These are phyloP conservation scores for Amphibolis antarctica DNA, from an alignment of 106 monocot species.

Conservation along the genomic window DNA sequence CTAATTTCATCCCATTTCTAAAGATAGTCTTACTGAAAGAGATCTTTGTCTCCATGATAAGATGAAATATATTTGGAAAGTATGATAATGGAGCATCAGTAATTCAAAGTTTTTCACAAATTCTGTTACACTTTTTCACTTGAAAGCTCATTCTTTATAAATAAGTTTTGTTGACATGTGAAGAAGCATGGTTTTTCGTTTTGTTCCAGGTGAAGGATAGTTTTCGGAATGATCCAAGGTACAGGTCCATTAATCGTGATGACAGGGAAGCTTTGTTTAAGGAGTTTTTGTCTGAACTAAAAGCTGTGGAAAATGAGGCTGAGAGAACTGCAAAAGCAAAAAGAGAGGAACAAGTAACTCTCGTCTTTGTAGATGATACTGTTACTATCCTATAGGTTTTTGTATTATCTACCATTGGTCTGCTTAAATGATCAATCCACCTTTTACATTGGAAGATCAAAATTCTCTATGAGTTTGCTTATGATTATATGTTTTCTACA, in stretches of 20 bases:
- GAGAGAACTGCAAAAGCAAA: conserved; percentile 62
- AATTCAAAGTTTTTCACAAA: too few relatives aligned
- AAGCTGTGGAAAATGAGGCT: conserved; percentile 54
- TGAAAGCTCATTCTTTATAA: too few relatives aligned
- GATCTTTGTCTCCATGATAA: too few relatives aligned
- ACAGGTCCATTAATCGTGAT: conserved; percentile 67
- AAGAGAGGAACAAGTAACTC: conserved; percentile 62
- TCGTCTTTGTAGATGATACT: not conserved
- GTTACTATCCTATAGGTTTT: too few relatives aligned
- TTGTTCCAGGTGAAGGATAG: conserved; percentile 65
- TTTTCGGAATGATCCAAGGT: conserved; percentile 74
- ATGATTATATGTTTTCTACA: conserved; percentile 9
- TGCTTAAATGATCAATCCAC: not conserved
- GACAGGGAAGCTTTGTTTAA: conserved; percentile 75
- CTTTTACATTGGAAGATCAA: not conserved
- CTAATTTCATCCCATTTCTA: too few relatives aligned
- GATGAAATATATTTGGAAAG: too few relatives aligned
- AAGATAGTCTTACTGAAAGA: too few relatives aligned
- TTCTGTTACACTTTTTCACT: too few relatives aligned
- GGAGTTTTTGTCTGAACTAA: conserved; percentile 70
- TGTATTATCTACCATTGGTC: not conserved
- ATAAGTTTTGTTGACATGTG: too few relatives aligned
- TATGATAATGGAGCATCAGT: too few relatives aligned
- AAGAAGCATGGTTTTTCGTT: not conserved
- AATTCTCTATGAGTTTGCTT: not conserved